Evolutionary conservation across 345 rosid species (phyloP), one percentile per base, ranked within the genome.

Genomic region (Acer yangbiense): DNA sequence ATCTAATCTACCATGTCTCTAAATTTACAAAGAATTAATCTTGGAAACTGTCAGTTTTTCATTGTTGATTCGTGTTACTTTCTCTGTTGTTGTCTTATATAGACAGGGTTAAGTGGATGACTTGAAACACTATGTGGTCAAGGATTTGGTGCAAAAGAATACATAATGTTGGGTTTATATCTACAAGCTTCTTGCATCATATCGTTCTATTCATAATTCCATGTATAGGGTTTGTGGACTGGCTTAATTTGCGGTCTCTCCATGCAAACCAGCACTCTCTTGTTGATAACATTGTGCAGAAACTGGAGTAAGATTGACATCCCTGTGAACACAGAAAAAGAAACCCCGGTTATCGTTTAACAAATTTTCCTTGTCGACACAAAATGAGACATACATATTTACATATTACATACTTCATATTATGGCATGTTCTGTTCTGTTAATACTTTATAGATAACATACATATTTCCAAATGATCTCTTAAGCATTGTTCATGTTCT

Each of bases 221-320:
- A 35, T 6, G n/a, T 64, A 23, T 83, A 90, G 97, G 97, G 94
- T 48, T 82, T 93, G 66, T 93, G 94, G 98, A 87, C 85, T 18
- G 98, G 98, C 69, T 17, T 91, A 68, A 91, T 93, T 27, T 87
- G 97, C n/a, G 93, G 95, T 1, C 80, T 93, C 9, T 72, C 79
- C 62, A 82, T 76, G 61, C 93, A 91, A 85, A 62, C 90, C 3
- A 21, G 66, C 69, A 74, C 88, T 0, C 91, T 90, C 14, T 69
- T 86, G 74, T 7, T 89, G 18, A 85, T 93, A 50, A 74, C 89
- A 12, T 72, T 83, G 9, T 79, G 79, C 43, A 77, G 85, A 18
- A 90, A 83, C 69, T 94, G 97, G 98, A 80, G 16, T 35, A 78
- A 23, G 65, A 41, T 81, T 55, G 25, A 85, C 12, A 46, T 85